Evolutionary conservation across 1,139 yeast genomes (phyloP).

Genomic region (Geotrichum aggregatum): DNA sequence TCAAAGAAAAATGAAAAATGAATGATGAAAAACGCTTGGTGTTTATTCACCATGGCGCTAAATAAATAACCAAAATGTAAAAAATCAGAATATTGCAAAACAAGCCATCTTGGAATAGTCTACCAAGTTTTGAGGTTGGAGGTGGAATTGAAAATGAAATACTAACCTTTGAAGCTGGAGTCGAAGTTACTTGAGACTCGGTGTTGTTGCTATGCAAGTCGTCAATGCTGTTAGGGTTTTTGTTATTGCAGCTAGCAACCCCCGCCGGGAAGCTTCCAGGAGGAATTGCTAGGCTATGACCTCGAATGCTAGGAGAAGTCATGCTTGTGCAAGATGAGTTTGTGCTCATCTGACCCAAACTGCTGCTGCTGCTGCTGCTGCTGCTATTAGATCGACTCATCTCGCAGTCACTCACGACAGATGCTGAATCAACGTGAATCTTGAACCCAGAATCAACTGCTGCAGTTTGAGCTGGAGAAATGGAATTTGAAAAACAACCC

Average conservation of each 20-base stretch:
- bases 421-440: neutral
- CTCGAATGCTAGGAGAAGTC: neutral
- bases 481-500: neutral
- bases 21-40: no score
- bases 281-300: neutral
- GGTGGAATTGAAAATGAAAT: neutral
- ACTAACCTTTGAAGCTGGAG: slow-evolving; percentile 3
- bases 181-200: neutral
- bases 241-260: neutral
- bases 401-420: neutral
- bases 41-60: slow-evolving; percentile 7
- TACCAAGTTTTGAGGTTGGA: neutral
- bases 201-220: neutral
- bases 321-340: neutral
- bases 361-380: neutral
- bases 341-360: neutral
- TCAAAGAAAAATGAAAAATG: no score
- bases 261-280: neutral
- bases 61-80: slow-evolving; percentile 7
- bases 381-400: neutral
- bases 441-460: neutral
- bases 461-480: neutral
- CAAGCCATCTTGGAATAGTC: neutral
- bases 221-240: neutral
- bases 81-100: slow-evolving; percentile 1